These are phyloP conservation scores for Pholiota molesta DNA, from an alignment of 768 basidiomycete genomes.

Conservation along the genomic window DNA sequence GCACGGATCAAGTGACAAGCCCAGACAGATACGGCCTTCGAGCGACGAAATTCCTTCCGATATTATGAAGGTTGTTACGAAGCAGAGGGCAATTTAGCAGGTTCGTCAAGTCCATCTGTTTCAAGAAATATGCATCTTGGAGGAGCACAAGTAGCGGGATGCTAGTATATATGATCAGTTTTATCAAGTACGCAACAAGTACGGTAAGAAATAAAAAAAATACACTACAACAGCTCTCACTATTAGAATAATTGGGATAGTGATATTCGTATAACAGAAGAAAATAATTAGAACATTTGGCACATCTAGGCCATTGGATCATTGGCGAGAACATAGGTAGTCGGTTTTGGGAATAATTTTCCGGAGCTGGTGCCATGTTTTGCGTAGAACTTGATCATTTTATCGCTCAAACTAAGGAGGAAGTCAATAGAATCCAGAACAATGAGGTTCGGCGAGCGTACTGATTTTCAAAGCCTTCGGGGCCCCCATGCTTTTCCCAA, in stretches of 20 bases:
- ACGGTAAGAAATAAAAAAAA: neutral
- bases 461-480: neutral
- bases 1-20: too few species aligned
- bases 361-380: neutral
- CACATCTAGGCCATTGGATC: neutral
- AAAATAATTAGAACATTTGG: neutral
- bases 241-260: neutral
- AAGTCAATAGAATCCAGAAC: neutral
- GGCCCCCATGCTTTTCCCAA: slow-evolving; percentile 5
- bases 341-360: neutral
- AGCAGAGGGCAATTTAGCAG: too few species aligned
- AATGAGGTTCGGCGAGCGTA: neutral
- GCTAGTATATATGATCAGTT: too few species aligned
- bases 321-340: neutral
- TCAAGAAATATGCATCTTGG: too few species aligned
- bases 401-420: neutral
- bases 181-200: too few species aligned
- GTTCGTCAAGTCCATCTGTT: too few species aligned
- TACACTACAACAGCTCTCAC: neutral
- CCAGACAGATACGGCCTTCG: too few species aligned
- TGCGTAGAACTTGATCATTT: neutral
- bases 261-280: neutral
- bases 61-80: too few species aligned
- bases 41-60: too few species aligned
- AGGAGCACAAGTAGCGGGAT: too few species aligned